Percentiles rank a stretch among this genome's conserved stretches.
These are phyloP conservation scores for Plectosphaerella cucumerina DNA, from an alignment of 2,329 filamentous ascomycete genomes.

Conservation along the genomic window DNA sequence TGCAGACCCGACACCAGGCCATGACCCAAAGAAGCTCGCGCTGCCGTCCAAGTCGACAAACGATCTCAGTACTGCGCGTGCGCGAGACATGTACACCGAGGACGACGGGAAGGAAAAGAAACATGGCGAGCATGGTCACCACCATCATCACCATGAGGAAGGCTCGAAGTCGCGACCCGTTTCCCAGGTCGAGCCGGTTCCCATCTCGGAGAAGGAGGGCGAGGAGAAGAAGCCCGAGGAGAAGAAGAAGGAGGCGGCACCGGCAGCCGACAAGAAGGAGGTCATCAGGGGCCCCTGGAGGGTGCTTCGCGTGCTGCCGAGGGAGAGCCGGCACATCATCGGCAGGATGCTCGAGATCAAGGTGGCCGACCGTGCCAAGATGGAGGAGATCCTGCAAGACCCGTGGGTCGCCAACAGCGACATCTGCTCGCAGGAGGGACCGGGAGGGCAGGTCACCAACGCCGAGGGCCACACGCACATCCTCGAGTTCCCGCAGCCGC, in stretches of 20 bases:
- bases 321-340: slow-evolving; percentile 87
- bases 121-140: slow-evolving; percentile 14
- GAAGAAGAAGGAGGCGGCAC: slow-evolving; percentile 10
- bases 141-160: slow-evolving; percentile 10
- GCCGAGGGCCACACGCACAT: slow-evolving; percentile 80
- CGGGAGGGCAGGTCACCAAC: slow-evolving; percentile 60
- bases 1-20: slow-evolving; percentile 73
- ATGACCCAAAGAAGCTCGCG: slow-evolving; percentile 52
- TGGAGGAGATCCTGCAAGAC: slow-evolving; percentile 83
- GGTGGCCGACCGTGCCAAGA: slow-evolving; percentile 74
- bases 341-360: slow-evolving; percentile 89
- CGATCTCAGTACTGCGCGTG: slow-evolving; percentile 34
- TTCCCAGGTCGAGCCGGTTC: no score
- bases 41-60: slow-evolving; percentile 39
- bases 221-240: slow-evolving; percentile 3
- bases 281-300: slow-evolving; percentile 92
- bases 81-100: slow-evolving; percentile 34
- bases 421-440: slow-evolving; percentile 75
- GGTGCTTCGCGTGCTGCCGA: slow-evolving; percentile 77
- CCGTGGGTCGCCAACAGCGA: slow-evolving; percentile 83
- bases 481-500: slow-evolving; percentile 64
- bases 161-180: no score
- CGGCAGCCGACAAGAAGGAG: slow-evolving; percentile 56
- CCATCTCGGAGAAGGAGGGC: not conserved
- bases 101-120: slow-evolving; percentile 23